A percentile compares a stretch with the other conserved stretches of the same genome.
Conservation (phyloP, 2,329 filamentous ascomycete genomes). For the Alternaria metachromatica region DNA sequence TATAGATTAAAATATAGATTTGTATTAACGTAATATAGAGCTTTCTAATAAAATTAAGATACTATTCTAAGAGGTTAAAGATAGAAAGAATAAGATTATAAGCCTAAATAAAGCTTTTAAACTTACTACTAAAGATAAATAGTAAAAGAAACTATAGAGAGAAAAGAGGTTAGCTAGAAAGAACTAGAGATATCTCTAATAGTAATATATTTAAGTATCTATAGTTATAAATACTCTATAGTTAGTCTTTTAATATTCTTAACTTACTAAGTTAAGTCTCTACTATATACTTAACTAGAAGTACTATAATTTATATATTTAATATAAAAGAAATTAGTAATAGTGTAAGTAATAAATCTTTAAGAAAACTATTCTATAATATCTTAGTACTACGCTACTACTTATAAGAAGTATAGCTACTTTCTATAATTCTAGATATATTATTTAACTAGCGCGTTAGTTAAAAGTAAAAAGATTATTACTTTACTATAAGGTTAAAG, state of each 20-base stretch:
- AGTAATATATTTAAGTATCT: neutral
- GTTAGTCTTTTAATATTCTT: neutral
- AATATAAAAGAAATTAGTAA: slow-evolving; percentile 15
- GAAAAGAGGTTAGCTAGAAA: slow-evolving; percentile 1
- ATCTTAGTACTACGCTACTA: slow-evolving; percentile 3
- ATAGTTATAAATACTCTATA: neutral
- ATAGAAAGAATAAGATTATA: slow-evolving; percentile 4
- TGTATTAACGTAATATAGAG: slow-evolving; percentile 4
- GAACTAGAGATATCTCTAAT: neutral
- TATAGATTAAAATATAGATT: slow-evolving; percentile 14
- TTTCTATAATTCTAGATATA: slow-evolving; percentile 13
- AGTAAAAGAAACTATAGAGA: slow-evolving; percentile 8
- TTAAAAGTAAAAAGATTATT: slow-evolving; percentile 11
- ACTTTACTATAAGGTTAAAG: neutral
- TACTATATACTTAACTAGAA: slow-evolving; percentile 4
- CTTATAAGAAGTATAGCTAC: slow-evolving; percentile 6
- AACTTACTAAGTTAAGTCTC: slow-evolving; percentile 9
- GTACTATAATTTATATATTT: slow-evolving; percentile 13
- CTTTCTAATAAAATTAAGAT: neutral
- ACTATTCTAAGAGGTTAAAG: slow-evolving; percentile 5
- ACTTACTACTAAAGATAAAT: slow-evolving; percentile 4
- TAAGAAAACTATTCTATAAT: slow-evolving; percentile 8
- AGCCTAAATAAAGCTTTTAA: slow-evolving; percentile 14
- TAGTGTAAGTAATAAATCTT: neutral
- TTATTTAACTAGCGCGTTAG: neutral